Conservation (phyloP, 1,284 basidiomycete genomes). For the Ustilago curta region DNA sequence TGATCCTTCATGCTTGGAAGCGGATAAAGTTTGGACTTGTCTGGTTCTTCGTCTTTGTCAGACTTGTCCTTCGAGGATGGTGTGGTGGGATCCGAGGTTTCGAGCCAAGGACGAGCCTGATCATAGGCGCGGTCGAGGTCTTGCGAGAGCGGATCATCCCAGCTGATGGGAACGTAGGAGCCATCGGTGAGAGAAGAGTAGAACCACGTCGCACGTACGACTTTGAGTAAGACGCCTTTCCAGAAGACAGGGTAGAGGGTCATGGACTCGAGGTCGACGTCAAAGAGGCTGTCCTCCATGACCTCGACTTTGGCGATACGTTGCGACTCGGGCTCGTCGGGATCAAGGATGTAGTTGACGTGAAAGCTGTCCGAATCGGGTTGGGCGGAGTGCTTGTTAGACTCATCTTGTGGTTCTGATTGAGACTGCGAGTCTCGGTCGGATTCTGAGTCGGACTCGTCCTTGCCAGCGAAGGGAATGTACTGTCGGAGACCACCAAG, state of each 20-base stretch:
- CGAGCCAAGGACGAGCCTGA: slow-evolving; percentile 67
- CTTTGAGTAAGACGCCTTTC: slow-evolving; percentile 67
- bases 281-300: slow-evolving; percentile 66
- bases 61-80: slow-evolving; percentile 20
- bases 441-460: not conserved
- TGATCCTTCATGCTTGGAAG: slow-evolving; percentile 62
- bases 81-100: not conserved
- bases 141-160: slow-evolving; percentile 60
- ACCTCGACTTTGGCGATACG: slow-evolving; percentile 57
- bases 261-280: slow-evolving; percentile 65
- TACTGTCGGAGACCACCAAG: slow-evolving; percentile 12
- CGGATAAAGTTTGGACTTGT: slow-evolving; percentile 48
- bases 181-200: slow-evolving; percentile 64
- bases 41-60: slow-evolving; percentile 39
- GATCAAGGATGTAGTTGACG: slow-evolving; percentile 58
- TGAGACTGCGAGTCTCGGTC: slow-evolving; percentile 4
- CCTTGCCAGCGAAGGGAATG: slow-evolving; percentile 10
- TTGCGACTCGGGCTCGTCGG: slow-evolving; percentile 56
- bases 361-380: slow-evolving; percentile 34
- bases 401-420: slow-evolving; percentile 16
- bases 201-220: slow-evolving; percentile 70
- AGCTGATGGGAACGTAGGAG: slow-evolving; percentile 61
- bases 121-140: slow-evolving; percentile 69
- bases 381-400: slow-evolving; percentile 5
- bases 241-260: slow-evolving; percentile 70